Evolutionary conservation across 768 basidiomycete species (phyloP), one percentile per base, ranked within the genome.

Genomic region (Leccinum boreale): DNA sequence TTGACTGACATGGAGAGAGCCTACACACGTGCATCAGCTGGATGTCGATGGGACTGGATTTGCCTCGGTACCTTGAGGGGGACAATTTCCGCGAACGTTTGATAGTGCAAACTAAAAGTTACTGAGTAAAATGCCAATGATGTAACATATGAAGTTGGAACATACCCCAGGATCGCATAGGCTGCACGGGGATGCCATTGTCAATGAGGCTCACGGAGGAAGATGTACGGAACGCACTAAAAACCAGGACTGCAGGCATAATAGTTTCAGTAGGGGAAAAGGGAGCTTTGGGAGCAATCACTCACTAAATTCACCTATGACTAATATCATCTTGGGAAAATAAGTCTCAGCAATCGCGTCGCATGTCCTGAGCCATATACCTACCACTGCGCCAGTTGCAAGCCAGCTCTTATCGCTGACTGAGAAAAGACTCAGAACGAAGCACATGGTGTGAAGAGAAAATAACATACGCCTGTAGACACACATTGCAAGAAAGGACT

Each of bases 401-500:
- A 74, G 65, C 56, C 75, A 79, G 39, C 69, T 73, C 59, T 79
- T 77, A 66, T 81, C 83, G 68, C 81, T 83, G 60, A 83, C 81
- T 83, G 31, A 50, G 45, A 76, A 63, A 3, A 19, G 5, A 24
- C 17, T 63, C 24, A 60, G 58, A n/a, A 23, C 21, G 31, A 17
- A 12, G 11, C 12, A 24, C 21, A 31, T 5, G 5, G 15, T 36
- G 47, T 0, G 36, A 49, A 35, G 5, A 8, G 3, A 11, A 19
- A 21, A 39, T n/a, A 29, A 72, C 80, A 50, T 65, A 81, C 81
- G 65, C 50, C 74, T 75, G 75, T 81, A 85, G 1, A 85, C 76
- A 0, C 84, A 79, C 63, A 78, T 73, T 0, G 79, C 70, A 55
- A 84, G 75, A 70, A 85, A 85, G 17, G 81, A 77, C 71, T 85